A percentile compares a stretch with the other conserved stretches of the same genome.
phyloP scores from a whole-genome alignment of 257 asterid species.

The Gardenia jasminoides region DNA sequence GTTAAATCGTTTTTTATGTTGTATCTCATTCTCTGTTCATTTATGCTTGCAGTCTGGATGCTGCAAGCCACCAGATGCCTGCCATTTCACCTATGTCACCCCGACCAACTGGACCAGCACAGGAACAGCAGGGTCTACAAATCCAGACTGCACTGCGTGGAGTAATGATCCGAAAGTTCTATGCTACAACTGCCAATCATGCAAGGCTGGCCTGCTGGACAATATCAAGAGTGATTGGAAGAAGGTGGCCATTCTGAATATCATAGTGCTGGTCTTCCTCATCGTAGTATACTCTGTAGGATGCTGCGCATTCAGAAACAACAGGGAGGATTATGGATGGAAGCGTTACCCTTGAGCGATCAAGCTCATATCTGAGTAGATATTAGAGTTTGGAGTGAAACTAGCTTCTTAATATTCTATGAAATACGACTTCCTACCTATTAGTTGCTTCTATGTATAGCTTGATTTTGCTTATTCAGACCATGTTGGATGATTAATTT shows the following conservation, averaged over 20 bases:
- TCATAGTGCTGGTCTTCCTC: slow-evolving; percentile 65
- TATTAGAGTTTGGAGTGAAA: background rate
- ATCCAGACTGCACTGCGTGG: slow-evolving; percentile 68
- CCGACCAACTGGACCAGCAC: slow-evolving; percentile 77
- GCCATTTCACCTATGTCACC: slow-evolving; percentile 60
- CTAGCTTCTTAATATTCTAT: background rate
- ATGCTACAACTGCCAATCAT: slow-evolving; percentile 75
- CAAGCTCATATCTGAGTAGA: background rate
- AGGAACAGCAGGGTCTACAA: slow-evolving; percentile 9
- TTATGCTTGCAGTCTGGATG: slow-evolving; percentile 77
- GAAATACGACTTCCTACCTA: background rate
- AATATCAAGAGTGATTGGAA: slow-evolving; percentile 83
- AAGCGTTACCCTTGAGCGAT: slow-evolving; percentile 69
- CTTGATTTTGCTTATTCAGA: slow-evolving; percentile 1
- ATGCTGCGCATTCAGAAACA: slow-evolving; percentile 85
- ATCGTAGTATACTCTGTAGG: slow-evolving; percentile 80
- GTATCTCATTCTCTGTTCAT: background rate
- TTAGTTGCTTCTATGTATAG: slow-evolving; percentile 14
- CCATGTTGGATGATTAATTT: background rate
- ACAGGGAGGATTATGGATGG: slow-evolving; percentile 68
- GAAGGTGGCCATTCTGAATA: slow-evolving; percentile 69
- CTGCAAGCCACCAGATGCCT: slow-evolving; percentile 81
- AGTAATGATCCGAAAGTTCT: slow-evolving; percentile 43
- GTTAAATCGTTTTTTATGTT: background rate
- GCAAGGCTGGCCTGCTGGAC: slow-evolving; percentile 92